Conservation (phyloP, 371 early-diverging fungal species). For the Mucor sp. region DNA sequence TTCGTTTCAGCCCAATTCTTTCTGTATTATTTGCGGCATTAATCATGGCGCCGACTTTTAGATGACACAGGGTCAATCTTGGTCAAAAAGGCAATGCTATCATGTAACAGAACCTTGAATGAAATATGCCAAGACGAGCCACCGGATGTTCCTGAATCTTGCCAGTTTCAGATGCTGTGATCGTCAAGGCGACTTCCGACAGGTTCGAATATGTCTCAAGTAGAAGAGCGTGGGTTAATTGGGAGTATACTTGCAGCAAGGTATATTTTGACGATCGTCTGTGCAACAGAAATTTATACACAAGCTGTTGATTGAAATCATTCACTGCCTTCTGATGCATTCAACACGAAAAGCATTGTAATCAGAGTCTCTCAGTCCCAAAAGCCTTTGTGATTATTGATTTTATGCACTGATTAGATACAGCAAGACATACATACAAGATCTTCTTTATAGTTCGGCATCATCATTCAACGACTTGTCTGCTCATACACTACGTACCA, state of each 20-base stretch:
- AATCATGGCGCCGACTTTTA: too few relatives aligned
- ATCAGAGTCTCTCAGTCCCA: too few relatives aligned
- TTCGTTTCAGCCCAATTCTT: too few relatives aligned
- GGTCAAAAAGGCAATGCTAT: too few relatives aligned
- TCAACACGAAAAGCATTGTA: not conserved
- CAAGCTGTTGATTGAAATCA: too few relatives aligned
- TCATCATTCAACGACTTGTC: not conserved
- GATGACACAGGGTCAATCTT: too few relatives aligned
- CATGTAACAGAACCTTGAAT: too few relatives aligned
- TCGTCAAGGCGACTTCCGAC: not conserved
- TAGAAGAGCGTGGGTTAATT: not conserved
- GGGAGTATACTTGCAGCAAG: not conserved
- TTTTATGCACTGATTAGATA: too few relatives aligned
- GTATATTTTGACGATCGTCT: not conserved
- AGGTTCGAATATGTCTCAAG: not conserved
- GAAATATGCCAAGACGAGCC: not conserved
- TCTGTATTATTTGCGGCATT: too few relatives aligned
- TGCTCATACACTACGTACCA: not conserved
- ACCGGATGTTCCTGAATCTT: not conserved
- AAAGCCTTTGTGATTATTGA: too few relatives aligned
- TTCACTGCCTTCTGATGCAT: not conserved
- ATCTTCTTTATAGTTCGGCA: not conserved
- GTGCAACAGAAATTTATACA: not conserved
- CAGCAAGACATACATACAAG: too few relatives aligned
- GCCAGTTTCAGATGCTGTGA: not conserved